A percentile compares a stretch with the other conserved stretches of the same genome.
Conservation (phyloP, 805 yeast genomes). For the Yarrowia osloensis region DNA sequence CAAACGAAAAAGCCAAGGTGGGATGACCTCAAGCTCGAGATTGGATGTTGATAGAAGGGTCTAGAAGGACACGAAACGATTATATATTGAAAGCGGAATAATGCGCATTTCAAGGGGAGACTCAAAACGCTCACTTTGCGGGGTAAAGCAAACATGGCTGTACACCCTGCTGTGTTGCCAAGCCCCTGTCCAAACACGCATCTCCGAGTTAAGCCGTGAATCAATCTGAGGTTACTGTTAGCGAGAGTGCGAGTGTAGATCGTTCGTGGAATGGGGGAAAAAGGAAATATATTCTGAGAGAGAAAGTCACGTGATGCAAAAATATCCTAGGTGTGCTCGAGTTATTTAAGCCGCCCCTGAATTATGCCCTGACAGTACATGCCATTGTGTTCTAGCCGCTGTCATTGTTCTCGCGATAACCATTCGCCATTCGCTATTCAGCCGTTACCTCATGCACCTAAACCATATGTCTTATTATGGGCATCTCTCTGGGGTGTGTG, state of each 20-base stretch:
- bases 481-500: not conserved
- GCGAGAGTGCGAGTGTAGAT: not conserved
- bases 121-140: not conserved
- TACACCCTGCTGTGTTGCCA: not conserved
- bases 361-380: too few relatives aligned
- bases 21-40: not conserved
- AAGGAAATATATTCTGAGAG: not conserved
- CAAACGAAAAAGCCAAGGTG: not conserved
- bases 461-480: not conserved
- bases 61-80: not conserved
- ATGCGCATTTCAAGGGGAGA: too few relatives aligned
- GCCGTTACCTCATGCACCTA: not conserved
- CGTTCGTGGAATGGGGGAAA: not conserved
- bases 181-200: constrained; percentile 24
- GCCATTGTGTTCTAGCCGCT: too few relatives aligned
- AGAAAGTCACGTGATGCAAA: not conserved
- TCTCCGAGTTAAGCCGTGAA: constrained; percentile 17
- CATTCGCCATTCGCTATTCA: not conserved
- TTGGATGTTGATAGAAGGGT: not conserved
- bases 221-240: not conserved
- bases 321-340: too few relatives aligned
- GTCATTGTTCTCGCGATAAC: not conserved
- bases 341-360: too few relatives aligned
- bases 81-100: too few relatives aligned
- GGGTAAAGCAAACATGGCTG: constrained; percentile 14